Percentiles rank a stretch among this genome's conserved stretches.
phyloP scores from a whole-genome alignment of 768 basidiomycete genomes.

The Boletus tomentosulus region DNA sequence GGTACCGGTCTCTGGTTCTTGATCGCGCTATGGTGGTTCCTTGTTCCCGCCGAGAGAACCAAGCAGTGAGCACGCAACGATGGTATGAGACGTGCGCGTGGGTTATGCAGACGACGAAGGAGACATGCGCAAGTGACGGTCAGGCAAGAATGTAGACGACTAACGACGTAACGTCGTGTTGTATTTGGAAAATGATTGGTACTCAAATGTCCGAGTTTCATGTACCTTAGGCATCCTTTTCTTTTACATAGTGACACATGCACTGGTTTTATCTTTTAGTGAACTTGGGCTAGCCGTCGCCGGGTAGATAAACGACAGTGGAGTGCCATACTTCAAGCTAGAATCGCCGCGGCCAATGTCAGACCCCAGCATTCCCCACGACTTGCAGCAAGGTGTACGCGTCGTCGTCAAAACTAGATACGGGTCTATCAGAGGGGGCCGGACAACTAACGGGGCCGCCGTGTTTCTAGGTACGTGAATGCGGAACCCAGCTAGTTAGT shows the following conservation, averaged over 20 bases:
- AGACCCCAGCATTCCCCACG: conserved; percentile 50
- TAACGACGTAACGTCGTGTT: conserved; percentile 11
- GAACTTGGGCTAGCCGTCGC: too few species aligned
- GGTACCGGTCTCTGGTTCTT: conserved; percentile 59
- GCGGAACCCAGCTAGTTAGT: neutral
- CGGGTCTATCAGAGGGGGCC: conserved; percentile 55
- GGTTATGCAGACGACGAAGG: neutral
- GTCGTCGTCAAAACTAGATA: conserved; percentile 51
- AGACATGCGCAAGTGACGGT: neutral
- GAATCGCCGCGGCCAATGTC: neutral
- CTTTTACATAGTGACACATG: neutral
- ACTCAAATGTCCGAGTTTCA: neutral
- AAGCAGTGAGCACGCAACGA: conserved; percentile 1
- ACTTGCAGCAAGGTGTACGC: conserved; percentile 41
- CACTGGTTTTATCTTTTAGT: neutral
- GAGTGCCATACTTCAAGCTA: too few species aligned
- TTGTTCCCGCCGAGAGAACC: conserved; percentile 47
- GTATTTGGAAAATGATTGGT: conserved; percentile 3
- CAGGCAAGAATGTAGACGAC: conserved; percentile 1
- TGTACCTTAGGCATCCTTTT: conserved; percentile 4
- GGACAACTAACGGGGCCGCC: conserved; percentile 55
- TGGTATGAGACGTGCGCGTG: too few species aligned
- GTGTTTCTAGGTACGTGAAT: conserved; percentile 55
- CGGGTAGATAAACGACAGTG: too few species aligned
- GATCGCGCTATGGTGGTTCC: conserved; percentile 61